Percentiles rank a stretch among this genome's conserved stretches.
Conservation (phyloP, 2,329 filamentous ascomycete genomes). For the Claviceps lovelessii region DNA sequence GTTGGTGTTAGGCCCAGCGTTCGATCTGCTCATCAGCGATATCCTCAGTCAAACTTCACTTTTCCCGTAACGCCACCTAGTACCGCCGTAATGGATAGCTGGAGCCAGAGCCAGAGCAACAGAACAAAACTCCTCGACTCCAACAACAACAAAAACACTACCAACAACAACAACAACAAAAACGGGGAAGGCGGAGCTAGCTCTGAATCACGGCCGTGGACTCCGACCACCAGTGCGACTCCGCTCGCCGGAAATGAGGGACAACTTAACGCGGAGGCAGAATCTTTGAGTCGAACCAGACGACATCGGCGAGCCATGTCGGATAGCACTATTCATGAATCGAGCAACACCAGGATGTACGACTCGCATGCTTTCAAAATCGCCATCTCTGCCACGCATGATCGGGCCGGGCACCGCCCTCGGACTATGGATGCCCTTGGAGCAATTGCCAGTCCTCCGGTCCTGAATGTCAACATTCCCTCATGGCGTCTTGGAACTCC, state of each 20-base stretch:
- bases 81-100: conserved; percentile 33
- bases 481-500: conserved; percentile 73
- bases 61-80: conserved; percentile 48
- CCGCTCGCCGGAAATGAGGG: conserved; percentile 21
- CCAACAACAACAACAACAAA: conserved; percentile 3
- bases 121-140: conserved; percentile 13
- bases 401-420: conserved; percentile 34
- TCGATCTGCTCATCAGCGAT: conserved; percentile 46
- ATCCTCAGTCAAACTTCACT: conserved; percentile 44
- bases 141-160: background rate
- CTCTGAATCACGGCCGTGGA: conserved; percentile 19
- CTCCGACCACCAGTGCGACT: conserved; percentile 25
- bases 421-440: conserved; percentile 48
- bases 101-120: conserved; percentile 32
- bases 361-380: conserved; percentile 63
- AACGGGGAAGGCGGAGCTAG: background rate
- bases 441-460: conserved; percentile 26
- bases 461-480: conserved; percentile 64
- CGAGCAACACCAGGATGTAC: conserved; percentile 33
- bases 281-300: conserved; percentile 12
- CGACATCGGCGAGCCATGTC: conserved; percentile 53
- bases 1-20: conserved; percentile 38
- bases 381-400: conserved; percentile 58
- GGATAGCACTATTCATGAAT: conserved; percentile 62
- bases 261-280: conserved; percentile 18